Conservation (phyloP, 441 rosid genomes). For the Pelargonium fulgidum region DNA sequence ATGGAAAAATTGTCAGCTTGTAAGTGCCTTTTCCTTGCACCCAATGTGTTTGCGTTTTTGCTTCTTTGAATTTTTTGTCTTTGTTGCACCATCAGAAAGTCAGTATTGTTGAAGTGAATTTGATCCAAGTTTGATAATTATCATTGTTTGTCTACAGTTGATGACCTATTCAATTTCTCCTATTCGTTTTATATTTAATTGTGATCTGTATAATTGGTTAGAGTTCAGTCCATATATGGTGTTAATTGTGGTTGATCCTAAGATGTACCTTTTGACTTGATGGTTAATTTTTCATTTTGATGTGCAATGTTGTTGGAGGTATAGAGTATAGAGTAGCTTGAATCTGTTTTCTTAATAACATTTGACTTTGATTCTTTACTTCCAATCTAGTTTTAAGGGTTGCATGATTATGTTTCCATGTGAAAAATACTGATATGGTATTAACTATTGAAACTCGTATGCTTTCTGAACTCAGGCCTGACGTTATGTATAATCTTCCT, state of each 20-base stretch:
- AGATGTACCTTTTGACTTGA: too few relatives aligned
- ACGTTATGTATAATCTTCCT: constrained; percentile 18
- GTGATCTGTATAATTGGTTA: neutral
- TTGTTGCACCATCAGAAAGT: neutral
- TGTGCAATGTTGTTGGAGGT: too few relatives aligned
- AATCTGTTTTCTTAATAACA: too few relatives aligned
- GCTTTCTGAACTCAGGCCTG: constrained; percentile 5
- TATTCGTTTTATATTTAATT: too few relatives aligned
- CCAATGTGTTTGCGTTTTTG: neutral
- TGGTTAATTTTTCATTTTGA: too few relatives aligned
- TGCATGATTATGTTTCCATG: neutral
- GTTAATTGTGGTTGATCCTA: too few relatives aligned
- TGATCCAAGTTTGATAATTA: too few relatives aligned
- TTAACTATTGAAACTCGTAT: neutral
- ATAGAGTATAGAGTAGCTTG: too few relatives aligned
- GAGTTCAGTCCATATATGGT: neutral
- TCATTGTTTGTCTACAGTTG: too few relatives aligned
- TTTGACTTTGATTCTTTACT: too few relatives aligned
- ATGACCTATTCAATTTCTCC: too few relatives aligned
- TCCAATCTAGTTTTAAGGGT: too few relatives aligned
- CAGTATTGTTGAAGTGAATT: neutral
- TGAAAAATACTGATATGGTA: neutral
- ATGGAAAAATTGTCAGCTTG: constrained; percentile 60
- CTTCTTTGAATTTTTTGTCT: neutral
- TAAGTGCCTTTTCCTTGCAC: constrained; percentile 31